phyloP scores from a whole-genome alignment of 805 yeast genomes.

The Tetrapisispora taiwanensis region DNA sequence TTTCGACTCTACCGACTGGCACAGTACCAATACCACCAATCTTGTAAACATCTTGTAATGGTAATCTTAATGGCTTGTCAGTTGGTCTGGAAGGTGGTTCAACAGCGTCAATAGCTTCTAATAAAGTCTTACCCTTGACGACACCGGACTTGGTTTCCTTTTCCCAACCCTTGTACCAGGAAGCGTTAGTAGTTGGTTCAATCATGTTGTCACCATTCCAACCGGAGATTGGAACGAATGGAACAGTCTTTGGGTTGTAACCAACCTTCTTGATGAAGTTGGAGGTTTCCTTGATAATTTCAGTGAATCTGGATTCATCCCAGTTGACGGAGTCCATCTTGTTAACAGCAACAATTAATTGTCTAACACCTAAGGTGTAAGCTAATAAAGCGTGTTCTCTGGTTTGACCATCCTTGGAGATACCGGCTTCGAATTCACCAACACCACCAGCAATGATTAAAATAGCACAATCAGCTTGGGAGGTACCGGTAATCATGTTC shows the following conservation, averaged over 20 bases:
- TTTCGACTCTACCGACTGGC: constrained; percentile 91
- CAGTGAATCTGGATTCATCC: constrained; percentile 72
- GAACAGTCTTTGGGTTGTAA: constrained; percentile 70
- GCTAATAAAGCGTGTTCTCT: constrained; percentile 91
- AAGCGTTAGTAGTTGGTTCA: constrained; percentile 70
- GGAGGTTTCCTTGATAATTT: constrained; percentile 64
- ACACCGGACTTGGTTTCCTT: constrained; percentile 67
- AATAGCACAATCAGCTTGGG: constrained; percentile 89
- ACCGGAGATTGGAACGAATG: constrained; percentile 87
- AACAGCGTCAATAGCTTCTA: constrained; percentile 76
- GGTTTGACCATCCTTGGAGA: constrained; percentile 90
- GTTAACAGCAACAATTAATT: constrained; percentile 83
- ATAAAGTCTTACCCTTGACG: constrained; percentile 25
- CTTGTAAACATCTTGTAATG: constrained; percentile 87
- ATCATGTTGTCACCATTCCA: constrained; percentile 93
- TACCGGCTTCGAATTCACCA: constrained; percentile 95
- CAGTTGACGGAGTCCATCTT: constrained; percentile 92
- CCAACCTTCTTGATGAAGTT: constrained; percentile 81
- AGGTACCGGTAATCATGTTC: constrained; percentile 92
- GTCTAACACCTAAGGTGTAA: constrained; percentile 80
- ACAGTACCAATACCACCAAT: constrained; percentile 88
- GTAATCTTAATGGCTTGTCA: constrained; percentile 81
- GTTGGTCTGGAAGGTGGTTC: constrained; percentile 75
- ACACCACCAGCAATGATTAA: constrained; percentile 85
- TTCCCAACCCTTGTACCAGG: constrained; percentile 84